Percentiles rank a stretch among this genome's conserved stretches.
Conservation (phyloP, 208 protist genomes). For the Crithidia sp. region DNA sequence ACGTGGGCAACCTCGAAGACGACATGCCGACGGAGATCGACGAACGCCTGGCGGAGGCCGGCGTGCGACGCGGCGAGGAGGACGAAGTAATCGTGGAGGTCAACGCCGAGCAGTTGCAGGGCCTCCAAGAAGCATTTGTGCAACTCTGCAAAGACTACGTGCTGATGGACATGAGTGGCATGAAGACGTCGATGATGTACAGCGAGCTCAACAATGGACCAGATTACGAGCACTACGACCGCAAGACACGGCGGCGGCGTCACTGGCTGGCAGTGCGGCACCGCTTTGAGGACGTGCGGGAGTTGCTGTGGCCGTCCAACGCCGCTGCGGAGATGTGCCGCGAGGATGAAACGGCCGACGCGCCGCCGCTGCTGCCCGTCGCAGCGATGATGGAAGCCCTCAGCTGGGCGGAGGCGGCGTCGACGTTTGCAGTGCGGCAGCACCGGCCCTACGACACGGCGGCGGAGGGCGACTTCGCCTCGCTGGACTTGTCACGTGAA, state of each 20-base stretch:
- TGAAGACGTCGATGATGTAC: conserved; percentile 74
- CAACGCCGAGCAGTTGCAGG: conserved; percentile 28
- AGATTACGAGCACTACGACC: conserved; percentile 87
- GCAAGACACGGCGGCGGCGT: conserved; percentile 67
- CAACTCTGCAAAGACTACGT: conserved; percentile 80
- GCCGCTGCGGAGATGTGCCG: conserved; percentile 7
- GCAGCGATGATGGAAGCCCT: conserved; percentile 77
- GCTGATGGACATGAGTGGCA: conserved; percentile 85
- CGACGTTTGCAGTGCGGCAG: conserved; percentile 78
- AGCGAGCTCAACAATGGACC: conserved; percentile 83
- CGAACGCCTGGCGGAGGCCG: conserved; percentile 37
- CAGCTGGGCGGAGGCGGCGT: conserved; percentile 81
- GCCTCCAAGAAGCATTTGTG: conserved; percentile 55
- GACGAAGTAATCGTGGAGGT: conserved; percentile 18
- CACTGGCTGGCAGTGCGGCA: conserved; percentile 84
- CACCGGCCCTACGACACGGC: conserved; percentile 64
- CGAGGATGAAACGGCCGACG: neutral
- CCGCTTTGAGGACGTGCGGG: conserved; percentile 70
- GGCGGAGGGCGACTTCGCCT: conserved; percentile 47
- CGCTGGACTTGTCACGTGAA: conserved; percentile 66
- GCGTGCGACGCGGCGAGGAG: conserved; percentile 4
- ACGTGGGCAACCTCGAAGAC: conserved; percentile 78
- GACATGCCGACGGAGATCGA: conserved; percentile 85
- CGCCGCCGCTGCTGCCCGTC: conserved; percentile 33
- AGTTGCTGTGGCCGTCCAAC: conserved; percentile 75